These are phyloP conservation scores for Boletus speciosus DNA, from an alignment of 768 basidiomycete genomes.

Conservation along the genomic window DNA sequence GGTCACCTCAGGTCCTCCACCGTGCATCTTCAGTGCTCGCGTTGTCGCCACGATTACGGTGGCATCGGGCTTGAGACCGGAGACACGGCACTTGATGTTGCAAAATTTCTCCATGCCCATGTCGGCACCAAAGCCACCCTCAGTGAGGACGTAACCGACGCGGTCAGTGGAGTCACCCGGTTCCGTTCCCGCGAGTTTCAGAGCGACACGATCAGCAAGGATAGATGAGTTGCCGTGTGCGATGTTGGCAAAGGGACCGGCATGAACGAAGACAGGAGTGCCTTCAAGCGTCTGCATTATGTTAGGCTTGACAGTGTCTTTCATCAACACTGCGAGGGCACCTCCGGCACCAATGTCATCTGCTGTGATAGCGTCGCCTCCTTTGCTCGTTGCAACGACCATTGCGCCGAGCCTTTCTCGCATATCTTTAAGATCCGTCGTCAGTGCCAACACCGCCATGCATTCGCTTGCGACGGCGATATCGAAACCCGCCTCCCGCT, in stretches of 20 bases:
- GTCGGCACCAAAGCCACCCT: conserved; percentile 98
- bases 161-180: conserved; percentile 79
- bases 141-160: conserved; percentile 93
- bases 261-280: conserved; percentile 98
- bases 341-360: conserved; percentile 96
- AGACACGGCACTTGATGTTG: conserved; percentile 97
- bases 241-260: conserved; percentile 98
- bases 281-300: conserved; percentile 99
- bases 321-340: conserved; percentile 94
- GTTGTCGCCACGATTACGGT: conserved; percentile 96
- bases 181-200: conserved; percentile 96
- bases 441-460: conserved; percentile 96
- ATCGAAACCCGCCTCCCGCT: conserved; percentile 90
- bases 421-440: conserved; percentile 88
- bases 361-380: conserved; percentile 88
- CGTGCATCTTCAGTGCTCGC: conserved; percentile 98
- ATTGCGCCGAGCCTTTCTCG: conserved; percentile 87
- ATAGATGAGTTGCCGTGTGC: conserved; percentile 99
- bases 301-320: conserved; percentile 98
- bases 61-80: conserved; percentile 90
- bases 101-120: conserved; percentile 99
- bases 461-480: conserved; percentile 96
- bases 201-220: conserved; percentile 92
- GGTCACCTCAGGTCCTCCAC: conserved; percentile 93
- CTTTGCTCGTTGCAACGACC: conserved; percentile 94